A percentile compares a stretch with the other conserved stretches of the same genome.
phyloP scores from a whole-genome alignment of 306 rosid species.

The Potentilla sterilis region DNA sequence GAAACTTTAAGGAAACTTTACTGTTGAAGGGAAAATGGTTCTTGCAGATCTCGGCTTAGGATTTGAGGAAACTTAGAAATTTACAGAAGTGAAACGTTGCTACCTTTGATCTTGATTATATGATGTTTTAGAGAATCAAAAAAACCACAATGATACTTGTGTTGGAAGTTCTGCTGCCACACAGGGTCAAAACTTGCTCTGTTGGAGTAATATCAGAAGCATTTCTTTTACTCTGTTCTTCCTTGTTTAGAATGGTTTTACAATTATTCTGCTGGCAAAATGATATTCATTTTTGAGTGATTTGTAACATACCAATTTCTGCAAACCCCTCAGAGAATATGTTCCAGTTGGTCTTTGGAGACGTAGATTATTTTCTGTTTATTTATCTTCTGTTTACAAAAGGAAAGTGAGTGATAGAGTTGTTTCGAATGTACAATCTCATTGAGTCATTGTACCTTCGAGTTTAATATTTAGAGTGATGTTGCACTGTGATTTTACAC shows the following conservation, averaged over 20 bases:
- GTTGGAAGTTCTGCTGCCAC: neutral
- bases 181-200: neutral
- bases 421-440: neutral
- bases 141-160: neutral
- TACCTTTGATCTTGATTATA: neutral
- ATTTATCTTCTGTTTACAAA: neutral
- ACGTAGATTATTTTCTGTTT: neutral
- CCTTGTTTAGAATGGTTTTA: neutral
- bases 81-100: neutral
- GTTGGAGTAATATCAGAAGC: neutral
- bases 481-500: neutral
- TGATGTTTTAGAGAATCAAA: neutral
- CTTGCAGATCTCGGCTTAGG: neutral
- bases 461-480: neutral
- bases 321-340: neutral
- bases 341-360: neutral
- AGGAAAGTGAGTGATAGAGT: neutral
- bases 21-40: neutral
- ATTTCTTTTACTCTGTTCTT: neutral
- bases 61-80: neutral
- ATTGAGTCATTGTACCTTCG: neutral
- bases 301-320: neutral
- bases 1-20: no score
- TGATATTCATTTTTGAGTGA: neutral
- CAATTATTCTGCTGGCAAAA: neutral